Conservation (phyloP, 2,329 filamentous ascomycete genomes). For the Colletotrichum sp. region DNA sequence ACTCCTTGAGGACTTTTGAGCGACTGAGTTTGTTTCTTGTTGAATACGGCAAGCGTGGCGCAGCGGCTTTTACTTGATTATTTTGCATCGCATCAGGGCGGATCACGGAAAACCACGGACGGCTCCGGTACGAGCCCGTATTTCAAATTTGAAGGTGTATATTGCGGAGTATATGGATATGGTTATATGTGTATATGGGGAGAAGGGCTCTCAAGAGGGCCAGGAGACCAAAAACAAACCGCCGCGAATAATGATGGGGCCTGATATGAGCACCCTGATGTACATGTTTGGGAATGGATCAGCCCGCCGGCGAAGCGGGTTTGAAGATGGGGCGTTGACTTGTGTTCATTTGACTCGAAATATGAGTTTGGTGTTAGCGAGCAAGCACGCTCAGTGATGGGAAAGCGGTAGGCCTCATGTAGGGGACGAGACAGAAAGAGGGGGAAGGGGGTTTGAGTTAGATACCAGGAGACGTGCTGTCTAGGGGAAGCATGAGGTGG, state of each 20-base stretch:
- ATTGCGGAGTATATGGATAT: not conserved
- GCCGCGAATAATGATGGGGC: not conserved
- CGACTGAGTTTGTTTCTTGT: not conserved
- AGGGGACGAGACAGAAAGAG: not conserved
- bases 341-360: not conserved
- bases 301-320: constrained; percentile 2
- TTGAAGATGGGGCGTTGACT: not conserved
- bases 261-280: not conserved
- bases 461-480: not conserved
- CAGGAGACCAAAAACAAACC: not conserved
- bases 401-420: constrained; percentile 2
- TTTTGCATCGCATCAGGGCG: constrained; percentile 16
- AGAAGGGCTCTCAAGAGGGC: not conserved
- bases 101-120: not conserved
- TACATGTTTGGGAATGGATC: not conserved
- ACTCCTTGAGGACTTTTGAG: not conserved
- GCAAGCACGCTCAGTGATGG: not conserved
- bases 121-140: constrained; percentile 2
- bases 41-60: constrained; percentile 13
- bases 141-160: not conserved
- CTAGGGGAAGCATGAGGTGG: constrained; percentile 9
- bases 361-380: not conserved
- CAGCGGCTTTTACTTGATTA: not conserved
- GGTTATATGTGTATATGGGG: not conserved
- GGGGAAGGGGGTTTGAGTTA: not conserved